Percentiles rank a stretch among this genome's conserved stretches.
Evolutionary conservation across 78 protist species (phyloP).

Genomic region (Polysphondylium violaceum): DNA sequence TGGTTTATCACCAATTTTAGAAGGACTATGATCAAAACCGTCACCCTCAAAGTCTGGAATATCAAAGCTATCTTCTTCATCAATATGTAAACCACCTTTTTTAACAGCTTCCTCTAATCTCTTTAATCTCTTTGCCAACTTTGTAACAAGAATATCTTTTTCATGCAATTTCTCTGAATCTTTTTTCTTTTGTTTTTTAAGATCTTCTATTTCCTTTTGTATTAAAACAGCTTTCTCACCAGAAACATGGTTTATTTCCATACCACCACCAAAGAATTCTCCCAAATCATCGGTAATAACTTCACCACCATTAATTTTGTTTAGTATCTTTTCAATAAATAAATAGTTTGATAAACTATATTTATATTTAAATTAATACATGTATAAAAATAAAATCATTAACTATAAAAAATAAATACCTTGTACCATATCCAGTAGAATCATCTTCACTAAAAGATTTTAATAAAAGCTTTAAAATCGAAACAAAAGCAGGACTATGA

Average conservation of each 20-base stretch:
- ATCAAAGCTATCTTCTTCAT: neutral
- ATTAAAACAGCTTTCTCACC: slow-evolving; percentile 66
- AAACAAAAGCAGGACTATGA: slow-evolving; percentile 16
- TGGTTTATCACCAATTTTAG: neutral
- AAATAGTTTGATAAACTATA: slow-evolving; percentile 23
- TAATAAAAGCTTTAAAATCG: slow-evolving; percentile 33
- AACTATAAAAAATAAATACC: neutral
- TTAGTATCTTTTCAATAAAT: slow-evolving; percentile 45
- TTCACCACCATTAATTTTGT: slow-evolving; percentile 27
- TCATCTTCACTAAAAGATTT: slow-evolving; percentile 10
- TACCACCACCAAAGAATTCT: slow-evolving; percentile 1
- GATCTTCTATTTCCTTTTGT: slow-evolving; percentile 75
- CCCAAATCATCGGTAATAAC: slow-evolving; percentile 6
- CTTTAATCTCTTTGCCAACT: slow-evolving; percentile 50
- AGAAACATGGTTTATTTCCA: slow-evolving; percentile 57
- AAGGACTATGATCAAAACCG: neutral
- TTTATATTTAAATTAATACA: neutral
- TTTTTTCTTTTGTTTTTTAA: slow-evolving; percentile 32
- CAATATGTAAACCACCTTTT: slow-evolving; percentile 9
- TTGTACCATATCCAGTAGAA: no score
- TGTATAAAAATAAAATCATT: neutral
- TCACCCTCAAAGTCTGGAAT: no score
- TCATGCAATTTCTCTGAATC: slow-evolving; percentile 37
- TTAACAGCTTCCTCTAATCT: slow-evolving; percentile 37
- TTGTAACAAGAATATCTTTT: slow-evolving; percentile 51